phyloP scores from a whole-genome alignment of 1,139 yeast species.

The Diutina scorzettiae region DNA sequence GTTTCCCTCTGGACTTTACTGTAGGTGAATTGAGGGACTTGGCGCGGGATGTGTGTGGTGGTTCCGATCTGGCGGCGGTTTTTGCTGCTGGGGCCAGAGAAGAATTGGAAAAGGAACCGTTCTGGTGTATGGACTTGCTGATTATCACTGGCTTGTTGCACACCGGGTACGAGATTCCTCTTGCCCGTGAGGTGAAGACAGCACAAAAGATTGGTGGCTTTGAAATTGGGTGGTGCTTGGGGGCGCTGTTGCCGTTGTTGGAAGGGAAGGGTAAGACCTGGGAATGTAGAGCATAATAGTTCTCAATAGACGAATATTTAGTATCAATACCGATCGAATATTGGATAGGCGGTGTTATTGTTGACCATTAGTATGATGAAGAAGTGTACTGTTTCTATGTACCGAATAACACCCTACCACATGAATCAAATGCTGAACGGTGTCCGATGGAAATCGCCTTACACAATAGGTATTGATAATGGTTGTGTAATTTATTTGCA shows the following conservation, averaged over 20 bases:
- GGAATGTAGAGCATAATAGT: conserved; percentile 39
- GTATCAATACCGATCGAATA: too few species aligned
- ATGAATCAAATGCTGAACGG: too few species aligned
- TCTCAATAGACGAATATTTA: too few species aligned
- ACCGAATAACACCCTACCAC: too few species aligned
- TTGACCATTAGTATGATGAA: too few species aligned
- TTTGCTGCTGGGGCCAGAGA: conserved; percentile 54
- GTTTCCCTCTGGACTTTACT: conserved; percentile 86
- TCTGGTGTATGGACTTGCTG: conserved; percentile 87
- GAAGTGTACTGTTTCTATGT: too few species aligned
- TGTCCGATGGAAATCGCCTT: too few species aligned
- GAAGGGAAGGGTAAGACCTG: conserved; percentile 51
- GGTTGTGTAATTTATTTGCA: too few species aligned
- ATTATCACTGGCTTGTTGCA: conserved; percentile 85
- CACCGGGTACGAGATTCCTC: conserved; percentile 92
- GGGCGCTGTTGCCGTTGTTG: conserved; percentile 87
- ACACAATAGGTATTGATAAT: too few species aligned
- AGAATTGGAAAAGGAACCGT: conserved; percentile 64
- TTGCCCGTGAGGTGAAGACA: conserved; percentile 77
- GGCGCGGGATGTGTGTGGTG: conserved; percentile 76
- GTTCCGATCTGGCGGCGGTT: conserved; percentile 45
- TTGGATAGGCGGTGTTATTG: too few species aligned
- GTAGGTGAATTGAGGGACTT: conserved; percentile 73
- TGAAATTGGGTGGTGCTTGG: conserved; percentile 97
- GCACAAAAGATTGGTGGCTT: conserved; percentile 81